Conservation (phyloP, 495 filamentous ascomycete genomes). For the Aspergillus olivimuriae region DNA sequence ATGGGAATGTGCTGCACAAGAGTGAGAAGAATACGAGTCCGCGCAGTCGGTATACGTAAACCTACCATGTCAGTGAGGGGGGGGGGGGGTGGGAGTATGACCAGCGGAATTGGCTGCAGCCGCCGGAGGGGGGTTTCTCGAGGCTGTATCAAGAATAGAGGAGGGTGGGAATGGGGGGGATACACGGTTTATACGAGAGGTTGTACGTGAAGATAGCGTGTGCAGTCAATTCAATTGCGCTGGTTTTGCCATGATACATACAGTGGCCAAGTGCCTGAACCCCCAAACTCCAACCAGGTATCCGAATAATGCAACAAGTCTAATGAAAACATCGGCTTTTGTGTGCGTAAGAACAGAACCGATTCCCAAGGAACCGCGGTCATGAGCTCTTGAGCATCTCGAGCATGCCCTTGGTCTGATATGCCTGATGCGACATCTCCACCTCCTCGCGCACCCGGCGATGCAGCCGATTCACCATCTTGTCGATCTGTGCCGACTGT, state of each 20-base stretch:
- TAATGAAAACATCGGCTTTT: slow-evolving; percentile 7
- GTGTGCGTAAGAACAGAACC: neutral
- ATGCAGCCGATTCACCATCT: slow-evolving; percentile 56
- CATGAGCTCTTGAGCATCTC: slow-evolving; percentile 54
- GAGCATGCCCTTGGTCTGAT: slow-evolving; percentile 75
- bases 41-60: slow-evolving; percentile 90
- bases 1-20: slow-evolving; percentile 94
- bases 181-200: too few relatives aligned
- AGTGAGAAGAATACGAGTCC: slow-evolving; percentile 83
- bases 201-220: too few relatives aligned
- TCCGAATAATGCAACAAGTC: slow-evolving; percentile 11
- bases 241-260: slow-evolving; percentile 2
- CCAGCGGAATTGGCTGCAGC: slow-evolving; percentile 87
- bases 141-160: slow-evolving; percentile 43
- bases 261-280: slow-evolving; percentile 5
- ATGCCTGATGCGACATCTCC: slow-evolving; percentile 72
- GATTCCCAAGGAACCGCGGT: neutral
- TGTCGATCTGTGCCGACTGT: slow-evolving; percentile 65
- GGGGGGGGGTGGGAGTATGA: slow-evolving; percentile 69
- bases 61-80: slow-evolving; percentile 94
- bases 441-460: slow-evolving; percentile 66
- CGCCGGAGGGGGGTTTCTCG: slow-evolving; percentile 69
- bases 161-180: too few relatives aligned
- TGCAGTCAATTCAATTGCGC: slow-evolving; percentile 11
- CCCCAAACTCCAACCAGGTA: slow-evolving; percentile 19